phyloP scores from a whole-genome alignment of 305 asterid species.

The Rubia occidens region DNA sequence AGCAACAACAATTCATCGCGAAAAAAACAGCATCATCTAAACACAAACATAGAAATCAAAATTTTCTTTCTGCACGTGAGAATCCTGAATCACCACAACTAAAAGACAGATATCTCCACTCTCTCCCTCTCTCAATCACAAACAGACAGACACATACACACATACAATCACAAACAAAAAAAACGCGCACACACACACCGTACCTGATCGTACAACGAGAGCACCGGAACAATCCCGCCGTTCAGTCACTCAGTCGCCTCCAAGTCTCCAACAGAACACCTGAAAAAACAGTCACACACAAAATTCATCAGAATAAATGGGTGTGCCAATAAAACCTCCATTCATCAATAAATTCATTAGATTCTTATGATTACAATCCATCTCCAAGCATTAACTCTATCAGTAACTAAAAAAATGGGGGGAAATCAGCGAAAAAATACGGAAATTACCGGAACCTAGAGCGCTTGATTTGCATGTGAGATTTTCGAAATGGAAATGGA shows the following conservation, averaged over 20 bases:
- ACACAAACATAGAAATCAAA: background rate
- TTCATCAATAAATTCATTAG: background rate
- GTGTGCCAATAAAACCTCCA: background rate
- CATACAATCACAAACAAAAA: background rate
- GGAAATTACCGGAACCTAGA: background rate
- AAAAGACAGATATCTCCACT: background rate
- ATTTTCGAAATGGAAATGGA: background rate
- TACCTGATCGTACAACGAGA: background rate
- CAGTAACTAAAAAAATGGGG: background rate
- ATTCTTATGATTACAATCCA: background rate
- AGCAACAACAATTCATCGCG: background rate
- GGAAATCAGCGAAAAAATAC: background rate
- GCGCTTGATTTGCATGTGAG: background rate
- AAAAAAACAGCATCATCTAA: background rate
- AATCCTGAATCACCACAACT: background rate
- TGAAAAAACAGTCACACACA: background rate
- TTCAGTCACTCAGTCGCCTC: background rate
- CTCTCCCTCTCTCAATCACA: background rate
- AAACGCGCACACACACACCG: background rate
- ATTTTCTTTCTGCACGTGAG: slow-evolving; percentile 5
- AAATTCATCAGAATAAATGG: background rate
- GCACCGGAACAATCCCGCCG: background rate
- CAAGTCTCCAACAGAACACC: background rate
- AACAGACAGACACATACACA: background rate
- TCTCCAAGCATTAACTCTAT: background rate